A percentile compares a stretch with the other conserved stretches of the same genome.
These are phyloP conservation scores for Cordyceps fumosorosea DNA, from an alignment of 2,329 filamentous ascomycete genomes.

Conservation along the genomic window DNA sequence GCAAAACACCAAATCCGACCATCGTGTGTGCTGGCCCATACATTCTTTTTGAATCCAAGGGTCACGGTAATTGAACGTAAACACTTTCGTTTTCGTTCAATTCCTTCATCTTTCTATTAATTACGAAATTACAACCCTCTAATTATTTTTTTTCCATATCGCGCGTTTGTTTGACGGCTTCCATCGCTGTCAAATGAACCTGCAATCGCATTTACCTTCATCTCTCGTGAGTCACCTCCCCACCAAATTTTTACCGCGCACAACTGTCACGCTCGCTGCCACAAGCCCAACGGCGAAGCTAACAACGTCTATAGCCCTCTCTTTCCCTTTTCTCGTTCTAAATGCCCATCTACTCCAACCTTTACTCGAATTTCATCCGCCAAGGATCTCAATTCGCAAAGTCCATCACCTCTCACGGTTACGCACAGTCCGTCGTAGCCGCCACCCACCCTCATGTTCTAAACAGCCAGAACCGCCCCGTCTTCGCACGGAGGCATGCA, in stretches of 20 bases:
- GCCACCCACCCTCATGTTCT: slow-evolving; percentile 74
- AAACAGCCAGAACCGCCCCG: slow-evolving; percentile 64
- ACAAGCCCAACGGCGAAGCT: neutral
- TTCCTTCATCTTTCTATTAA: slow-evolving; percentile 15
- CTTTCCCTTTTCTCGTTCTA: slow-evolving; percentile 63
- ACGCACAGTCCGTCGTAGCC: slow-evolving; percentile 95
- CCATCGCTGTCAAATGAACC: slow-evolving; percentile 93
- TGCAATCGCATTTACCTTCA: slow-evolving; percentile 52
- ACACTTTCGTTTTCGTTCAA: slow-evolving; percentile 14
- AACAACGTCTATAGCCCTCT: slow-evolving; percentile 25
- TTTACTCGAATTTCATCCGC: slow-evolving; percentile 81
- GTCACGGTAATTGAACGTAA: slow-evolving; percentile 6
- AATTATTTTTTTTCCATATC: slow-evolving; percentile 23
- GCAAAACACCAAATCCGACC: slow-evolving; percentile 6
- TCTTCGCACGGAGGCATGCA: slow-evolving; percentile 53
- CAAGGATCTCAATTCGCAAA: slow-evolving; percentile 81
- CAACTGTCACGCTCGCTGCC: neutral
- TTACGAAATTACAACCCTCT: slow-evolving; percentile 16
- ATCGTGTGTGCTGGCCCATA: slow-evolving; percentile 12
- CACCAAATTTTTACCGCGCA: neutral
- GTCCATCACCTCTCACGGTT: slow-evolving; percentile 93
- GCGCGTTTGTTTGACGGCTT: slow-evolving; percentile 92
- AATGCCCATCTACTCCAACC: slow-evolving; percentile 75
- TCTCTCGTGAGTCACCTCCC: slow-evolving; percentile 5
- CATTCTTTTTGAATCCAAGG: slow-evolving; percentile 17